phyloP scores from a whole-genome alignment of 169 alveolate genomes.

The Cryptosporidium sp. region DNA sequence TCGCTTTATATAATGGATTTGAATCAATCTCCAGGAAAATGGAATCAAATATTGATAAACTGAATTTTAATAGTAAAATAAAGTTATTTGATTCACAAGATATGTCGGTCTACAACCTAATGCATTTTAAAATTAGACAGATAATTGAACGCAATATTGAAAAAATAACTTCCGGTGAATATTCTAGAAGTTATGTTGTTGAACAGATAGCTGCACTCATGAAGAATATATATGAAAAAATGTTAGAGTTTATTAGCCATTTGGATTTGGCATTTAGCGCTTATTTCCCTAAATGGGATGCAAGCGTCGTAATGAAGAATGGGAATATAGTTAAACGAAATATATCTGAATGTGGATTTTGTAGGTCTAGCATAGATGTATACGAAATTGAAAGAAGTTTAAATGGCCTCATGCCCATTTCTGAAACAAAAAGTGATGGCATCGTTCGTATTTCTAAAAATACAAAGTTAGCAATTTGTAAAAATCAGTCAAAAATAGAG shows the following conservation, averaged over 20 bases:
- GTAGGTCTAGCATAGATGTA: constrained; percentile 6
- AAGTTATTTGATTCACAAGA: not conserved
- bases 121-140: constrained; percentile 33
- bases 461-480: constrained; percentile 20
- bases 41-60: constrained; percentile 42
- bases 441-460: not conserved
- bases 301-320: not conserved
- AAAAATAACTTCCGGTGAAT: constrained; percentile 24
- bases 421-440: not conserved
- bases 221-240: constrained; percentile 20
- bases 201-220: constrained; percentile 14
- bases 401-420: not conserved
- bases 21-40: constrained; percentile 76
- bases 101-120: not conserved
- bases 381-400: not conserved
- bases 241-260: constrained; percentile 4
- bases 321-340: not conserved
- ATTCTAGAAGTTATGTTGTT: constrained; percentile 50
- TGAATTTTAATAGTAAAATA: not conserved
- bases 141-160: constrained; percentile 15
- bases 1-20: constrained; percentile 86
- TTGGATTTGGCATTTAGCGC: constrained; percentile 21
- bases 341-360: constrained; percentile 45
- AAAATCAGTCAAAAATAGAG: not conserved
- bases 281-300: constrained; percentile 49